Base-by-base conservation (phyloP, 495 filamentous ascomycete genomes). In the Aspergillus kassunensis region DNA sequence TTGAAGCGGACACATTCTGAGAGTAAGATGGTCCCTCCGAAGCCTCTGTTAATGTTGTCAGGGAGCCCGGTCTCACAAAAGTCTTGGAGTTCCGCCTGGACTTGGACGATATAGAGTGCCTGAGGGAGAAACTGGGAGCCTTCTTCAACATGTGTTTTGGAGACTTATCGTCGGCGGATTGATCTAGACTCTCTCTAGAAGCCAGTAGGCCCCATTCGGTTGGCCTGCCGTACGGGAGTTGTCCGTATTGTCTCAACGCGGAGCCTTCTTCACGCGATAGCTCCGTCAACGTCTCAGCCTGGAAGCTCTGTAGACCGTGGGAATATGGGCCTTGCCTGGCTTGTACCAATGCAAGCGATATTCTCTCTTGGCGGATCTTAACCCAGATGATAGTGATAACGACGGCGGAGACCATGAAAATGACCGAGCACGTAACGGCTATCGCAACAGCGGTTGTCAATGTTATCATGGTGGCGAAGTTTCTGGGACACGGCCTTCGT, bases 171-270 rank as follows among this genome's bases (percentile, higher is more conserved):
- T 35, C 47, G 7, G 57, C 53, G 4, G 58, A 43, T n/a, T 48
- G 56, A 15, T 59, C 29, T 6, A 77, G 52, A 47, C 59, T 68
- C 25, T 77, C 73, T 9, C 65, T 60, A 9, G 75, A 78, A 11
- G 67, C 51, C n/a, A 74, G 44, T 35, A 72, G 60, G 13, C 70
- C 73, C 65, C 72, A 78, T 68, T 71, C 71, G 3, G 50, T 56
- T 16, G 67, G 66, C 43, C 66, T 67, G 8, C 68, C 68, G 52
- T 70, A 76, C 13, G 70, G 69, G 11, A 70, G 53, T 24, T 72
- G 64, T 15, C 66, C 65, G 50, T 76, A 68, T n/a, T 66, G 68
- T 35, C 64, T 56, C 1, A 74, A 47, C 1, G 55, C 58, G 24
- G 54, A 60, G 16, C 65, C 70, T 54, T 67, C 70, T 48, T 63